phyloP scores from a whole-genome alignment of 2,329 filamentous ascomycete species.

The Bipolaris sorokiniana region DNA sequence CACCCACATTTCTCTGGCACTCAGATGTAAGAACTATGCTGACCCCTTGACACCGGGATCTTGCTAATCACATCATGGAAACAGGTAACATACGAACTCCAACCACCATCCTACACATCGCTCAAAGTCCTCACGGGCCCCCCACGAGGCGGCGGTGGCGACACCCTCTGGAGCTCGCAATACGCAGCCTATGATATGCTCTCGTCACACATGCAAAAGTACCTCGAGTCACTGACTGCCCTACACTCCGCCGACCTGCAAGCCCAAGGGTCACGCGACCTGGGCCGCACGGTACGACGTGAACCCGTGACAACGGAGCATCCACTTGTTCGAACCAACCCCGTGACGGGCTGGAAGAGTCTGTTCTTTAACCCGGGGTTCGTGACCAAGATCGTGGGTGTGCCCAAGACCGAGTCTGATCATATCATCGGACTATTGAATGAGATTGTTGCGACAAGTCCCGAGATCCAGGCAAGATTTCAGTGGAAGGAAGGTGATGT shows the following conservation, averaged over 20 bases:
- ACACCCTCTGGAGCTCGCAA: conserved; percentile 64
- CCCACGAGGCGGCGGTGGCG: conserved; percentile 61
- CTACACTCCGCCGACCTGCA: conserved; percentile 62
- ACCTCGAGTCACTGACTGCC: conserved; percentile 63
- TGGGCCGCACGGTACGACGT: conserved; percentile 60
- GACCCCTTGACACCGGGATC: no score
- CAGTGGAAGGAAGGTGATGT: conserved; percentile 70
- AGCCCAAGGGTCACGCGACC: conserved; percentile 57
- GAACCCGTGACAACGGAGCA: conserved; percentile 62
- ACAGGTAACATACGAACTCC: conserved; percentile 64
- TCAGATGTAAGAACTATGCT: conserved; percentile 53
- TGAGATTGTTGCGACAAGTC: conserved; percentile 62
- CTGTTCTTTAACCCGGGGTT: conserved; percentile 67
- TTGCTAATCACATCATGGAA: background rate
- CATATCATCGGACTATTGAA: conserved; percentile 60
- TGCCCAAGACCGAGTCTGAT: conserved; percentile 63
- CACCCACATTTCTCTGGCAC: conserved; percentile 63
- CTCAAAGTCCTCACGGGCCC: conserved; percentile 62
- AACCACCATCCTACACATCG: conserved; percentile 64
- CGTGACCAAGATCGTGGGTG: conserved; percentile 63
- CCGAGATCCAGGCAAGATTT: conserved; percentile 72
- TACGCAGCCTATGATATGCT: conserved; percentile 65
- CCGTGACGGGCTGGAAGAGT: conserved; percentile 67
- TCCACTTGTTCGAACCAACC: conserved; percentile 64
- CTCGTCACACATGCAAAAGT: conserved; percentile 62